Conservation (phyloP, 805 yeast genomes). For the Zygotorulaspora florentina region DNA sequence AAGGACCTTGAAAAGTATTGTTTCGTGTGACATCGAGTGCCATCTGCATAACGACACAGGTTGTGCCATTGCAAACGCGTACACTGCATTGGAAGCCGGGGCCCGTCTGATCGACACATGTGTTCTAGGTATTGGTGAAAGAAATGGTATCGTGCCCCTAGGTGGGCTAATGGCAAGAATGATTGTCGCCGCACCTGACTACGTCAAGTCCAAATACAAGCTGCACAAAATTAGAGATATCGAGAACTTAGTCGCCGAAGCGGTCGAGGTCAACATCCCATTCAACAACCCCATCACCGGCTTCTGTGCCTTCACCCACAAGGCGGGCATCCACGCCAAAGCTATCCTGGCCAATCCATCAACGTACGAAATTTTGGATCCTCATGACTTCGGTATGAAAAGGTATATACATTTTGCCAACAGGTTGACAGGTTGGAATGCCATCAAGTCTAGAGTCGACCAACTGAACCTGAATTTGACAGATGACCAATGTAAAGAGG, state of each 20-base stretch:
- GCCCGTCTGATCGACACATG: conserved; percentile 93
- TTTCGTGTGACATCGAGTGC: conserved; percentile 94
- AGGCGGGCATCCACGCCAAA: conserved; percentile 99
- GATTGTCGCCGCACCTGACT: conserved; percentile 98
- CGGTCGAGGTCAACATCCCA: conserved; percentile 94
- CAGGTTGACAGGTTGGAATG: conserved; percentile 98
- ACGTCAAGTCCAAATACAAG: conserved; percentile 90
- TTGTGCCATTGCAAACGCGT: conserved; percentile 97
- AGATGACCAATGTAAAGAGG: conserved; percentile 93
- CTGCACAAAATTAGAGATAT: conserved; percentile 92
- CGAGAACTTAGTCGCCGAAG: conserved; percentile 94
- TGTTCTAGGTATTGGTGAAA: conserved; percentile 96
- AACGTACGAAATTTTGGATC: conserved; percentile 94
- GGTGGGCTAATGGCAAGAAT: conserved; percentile 99
- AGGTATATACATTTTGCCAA: conserved; percentile 97
- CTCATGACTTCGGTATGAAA: conserved; percentile 91
- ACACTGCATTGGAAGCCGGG: conserved; percentile 97
- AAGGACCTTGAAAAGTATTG: conserved; percentile 88
- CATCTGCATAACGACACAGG: conserved; percentile 99
- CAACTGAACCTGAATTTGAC: conserved; percentile 86
- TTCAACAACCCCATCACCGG: conserved; percentile 99
- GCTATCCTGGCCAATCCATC: conserved; percentile 98
- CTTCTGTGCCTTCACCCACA: conserved; percentile 98
- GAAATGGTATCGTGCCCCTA: conserved; percentile 96
- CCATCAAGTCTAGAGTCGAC: conserved; percentile 96